phyloP scores from a whole-genome alignment of 305 asterid genomes.

The Petunia hybrid region DNA sequence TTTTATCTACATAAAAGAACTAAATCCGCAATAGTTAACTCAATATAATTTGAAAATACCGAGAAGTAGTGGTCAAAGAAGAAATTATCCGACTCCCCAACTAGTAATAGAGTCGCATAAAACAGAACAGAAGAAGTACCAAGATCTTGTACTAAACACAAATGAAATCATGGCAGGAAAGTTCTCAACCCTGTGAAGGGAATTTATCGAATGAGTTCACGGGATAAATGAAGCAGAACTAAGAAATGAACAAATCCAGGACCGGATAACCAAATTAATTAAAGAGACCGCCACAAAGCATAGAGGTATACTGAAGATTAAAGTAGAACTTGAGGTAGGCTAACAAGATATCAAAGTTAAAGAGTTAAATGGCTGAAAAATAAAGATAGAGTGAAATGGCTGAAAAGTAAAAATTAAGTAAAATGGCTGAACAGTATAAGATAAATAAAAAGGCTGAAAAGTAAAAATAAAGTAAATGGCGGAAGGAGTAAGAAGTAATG shows the following conservation, averaged over 20 bases:
- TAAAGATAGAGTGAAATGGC: not conserved
- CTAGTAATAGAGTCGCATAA: constrained; percentile 1
- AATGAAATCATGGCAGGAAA: not conserved
- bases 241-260: constrained; percentile 2
- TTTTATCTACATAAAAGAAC: not conserved
- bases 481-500: not conserved
- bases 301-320: constrained; percentile 2
- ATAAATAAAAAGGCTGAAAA: not conserved
- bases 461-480: not conserved
- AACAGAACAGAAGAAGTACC: not conserved
- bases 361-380: not conserved
- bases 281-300: not conserved
- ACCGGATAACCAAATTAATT: constrained; percentile 1
- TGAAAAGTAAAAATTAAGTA: not conserved
- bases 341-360: constrained; percentile 8
- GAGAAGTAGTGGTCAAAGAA: not conserved
- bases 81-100: not conserved
- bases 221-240: constrained; percentile 2
- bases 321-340: not conserved
- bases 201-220: not conserved
- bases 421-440: not conserved
- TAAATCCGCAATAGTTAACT: not conserved
- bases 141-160: constrained; percentile 45
- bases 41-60: not conserved
- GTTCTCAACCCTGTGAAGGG: not conserved